Percentiles rank a stretch among this genome's conserved stretches.
These are phyloP conservation scores for Camellia sinensis DNA, from an alignment of 148 eudicot genomes.

Conservation along the genomic window DNA sequence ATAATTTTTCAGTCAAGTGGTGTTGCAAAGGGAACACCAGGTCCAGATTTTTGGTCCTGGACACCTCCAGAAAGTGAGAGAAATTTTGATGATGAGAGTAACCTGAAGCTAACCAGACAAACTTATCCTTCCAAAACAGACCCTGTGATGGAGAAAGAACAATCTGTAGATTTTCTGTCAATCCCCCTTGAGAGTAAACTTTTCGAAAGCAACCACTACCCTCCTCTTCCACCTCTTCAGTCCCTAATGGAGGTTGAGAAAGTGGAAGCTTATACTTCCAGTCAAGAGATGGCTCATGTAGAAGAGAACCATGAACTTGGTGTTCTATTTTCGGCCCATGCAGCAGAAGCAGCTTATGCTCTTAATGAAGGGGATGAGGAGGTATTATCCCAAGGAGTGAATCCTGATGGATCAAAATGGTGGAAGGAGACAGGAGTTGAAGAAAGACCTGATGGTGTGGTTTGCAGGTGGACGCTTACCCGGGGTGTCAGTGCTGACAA, in stretches of 20 bases:
- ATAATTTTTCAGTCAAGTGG: constrained; percentile 25
- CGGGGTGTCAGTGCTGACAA: constrained; percentile 81
- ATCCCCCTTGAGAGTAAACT: constrained; percentile 68
- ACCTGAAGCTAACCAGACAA: constrained; percentile 28
- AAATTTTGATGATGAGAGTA: constrained; percentile 16
- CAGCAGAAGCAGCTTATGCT: constrained; percentile 75
- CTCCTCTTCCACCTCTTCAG: constrained; percentile 74
- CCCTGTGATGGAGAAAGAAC: constrained; percentile 63
- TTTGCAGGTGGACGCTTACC: constrained; percentile 74
- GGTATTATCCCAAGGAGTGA: constrained; percentile 36
- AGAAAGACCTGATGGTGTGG: constrained; percentile 67
- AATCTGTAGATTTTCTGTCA: constrained; percentile 36
- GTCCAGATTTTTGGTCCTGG: constrained; percentile 94
- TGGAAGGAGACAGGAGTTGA: constrained; percentile 91
- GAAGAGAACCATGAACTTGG: constrained; percentile 48
- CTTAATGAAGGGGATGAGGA: constrained; percentile 40
- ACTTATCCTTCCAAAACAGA: constrained; percentile 27
- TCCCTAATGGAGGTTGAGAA: constrained; percentile 53
- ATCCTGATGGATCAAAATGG: constrained; percentile 79
- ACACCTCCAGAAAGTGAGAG: constrained; percentile 55
- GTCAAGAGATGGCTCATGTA: constrained; percentile 29
- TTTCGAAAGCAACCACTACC: constrained; percentile 29
- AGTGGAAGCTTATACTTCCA: constrained; percentile 28
- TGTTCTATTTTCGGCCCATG: constrained; percentile 56
- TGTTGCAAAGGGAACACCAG: constrained; percentile 51